These are phyloP conservation scores for Paecilomyces dactylethromorphus DNA, from an alignment of 2,329 filamentous ascomycete species.

Conservation along the genomic window DNA sequence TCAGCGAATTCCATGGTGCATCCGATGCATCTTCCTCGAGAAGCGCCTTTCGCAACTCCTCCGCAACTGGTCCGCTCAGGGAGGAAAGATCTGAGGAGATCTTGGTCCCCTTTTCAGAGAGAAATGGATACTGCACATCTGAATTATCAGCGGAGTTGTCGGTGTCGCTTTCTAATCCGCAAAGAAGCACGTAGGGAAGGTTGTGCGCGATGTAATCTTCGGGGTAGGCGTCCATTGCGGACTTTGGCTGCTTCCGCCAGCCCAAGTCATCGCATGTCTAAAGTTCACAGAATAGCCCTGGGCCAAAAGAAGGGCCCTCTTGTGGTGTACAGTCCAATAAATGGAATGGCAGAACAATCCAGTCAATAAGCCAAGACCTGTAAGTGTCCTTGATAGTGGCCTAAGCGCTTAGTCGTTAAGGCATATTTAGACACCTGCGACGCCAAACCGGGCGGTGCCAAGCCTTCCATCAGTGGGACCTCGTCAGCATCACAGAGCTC, in stretches of 20 bases:
- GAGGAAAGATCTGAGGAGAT: conserved; percentile 66
- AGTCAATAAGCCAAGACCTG: background rate
- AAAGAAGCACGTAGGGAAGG: conserved; percentile 74
- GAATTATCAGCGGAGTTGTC: conserved; percentile 23
- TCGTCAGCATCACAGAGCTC: background rate
- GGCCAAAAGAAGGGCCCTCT: background rate
- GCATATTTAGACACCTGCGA: background rate
- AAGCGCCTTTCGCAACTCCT: conserved; percentile 60
- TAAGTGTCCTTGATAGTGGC: background rate
- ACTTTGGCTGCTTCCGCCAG: conserved; percentile 14
- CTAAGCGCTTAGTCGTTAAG: background rate
- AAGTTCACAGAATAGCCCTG: background rate
- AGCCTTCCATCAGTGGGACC: background rate
- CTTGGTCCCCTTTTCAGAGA: conserved; percentile 52
- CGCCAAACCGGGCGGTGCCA: background rate
- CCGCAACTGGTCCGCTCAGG: conserved; percentile 59
- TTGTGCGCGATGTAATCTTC: conserved; percentile 76
- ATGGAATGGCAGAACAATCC: background rate
- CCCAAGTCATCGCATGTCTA: conserved; percentile 28
- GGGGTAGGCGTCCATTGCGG: conserved; percentile 43
- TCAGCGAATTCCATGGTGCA: conserved; percentile 61
- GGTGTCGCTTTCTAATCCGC: conserved; percentile 55
- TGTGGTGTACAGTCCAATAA: background rate
- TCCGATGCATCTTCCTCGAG: conserved; percentile 57
- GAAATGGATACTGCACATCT: conserved; percentile 43